Conservation (phyloP, 371 early-diverging fungal species). For the Lichtheimia hyalospora region DNA sequence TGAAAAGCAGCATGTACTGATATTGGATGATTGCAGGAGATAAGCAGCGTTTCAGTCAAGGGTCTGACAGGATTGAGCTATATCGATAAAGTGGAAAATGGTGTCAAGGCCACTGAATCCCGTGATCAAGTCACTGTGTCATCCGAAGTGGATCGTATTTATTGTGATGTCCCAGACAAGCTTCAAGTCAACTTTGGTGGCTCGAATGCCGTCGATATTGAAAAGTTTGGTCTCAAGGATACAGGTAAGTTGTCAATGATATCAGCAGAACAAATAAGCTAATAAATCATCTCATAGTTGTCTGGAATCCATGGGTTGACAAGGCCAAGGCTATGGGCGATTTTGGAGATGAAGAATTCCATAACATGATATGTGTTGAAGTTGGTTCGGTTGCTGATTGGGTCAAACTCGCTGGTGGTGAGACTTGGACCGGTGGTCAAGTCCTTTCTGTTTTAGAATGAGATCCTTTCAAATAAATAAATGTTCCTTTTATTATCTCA, state of each 20-base stretch:
- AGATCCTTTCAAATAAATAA: neutral
- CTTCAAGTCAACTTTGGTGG: slow-evolving; percentile 50
- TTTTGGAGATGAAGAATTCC: slow-evolving; percentile 82
- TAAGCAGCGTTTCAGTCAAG: slow-evolving; percentile 56
- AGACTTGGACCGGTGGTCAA: slow-evolving; percentile 79
- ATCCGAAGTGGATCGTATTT: slow-evolving; percentile 80
- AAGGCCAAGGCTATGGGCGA: slow-evolving; percentile 88
- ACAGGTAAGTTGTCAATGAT: slow-evolving; percentile 47
- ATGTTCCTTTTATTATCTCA: neutral
- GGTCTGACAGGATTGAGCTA: slow-evolving; percentile 64
- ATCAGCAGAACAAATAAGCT: neutral
- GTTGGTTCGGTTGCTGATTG: slow-evolving; percentile 81
- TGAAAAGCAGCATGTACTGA: neutral
- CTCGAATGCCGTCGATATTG: slow-evolving; percentile 40
- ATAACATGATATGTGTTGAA: slow-evolving; percentile 89
- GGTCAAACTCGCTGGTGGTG: slow-evolving; percentile 63
- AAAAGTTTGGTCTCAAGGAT: slow-evolving; percentile 67
- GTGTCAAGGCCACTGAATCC: slow-evolving; percentile 30
- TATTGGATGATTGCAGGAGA: slow-evolving; percentile 40
- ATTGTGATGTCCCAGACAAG: slow-evolving; percentile 60
- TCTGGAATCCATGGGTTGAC: slow-evolving; percentile 97
- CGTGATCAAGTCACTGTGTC: slow-evolving; percentile 54
- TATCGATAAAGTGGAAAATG: slow-evolving; percentile 72
- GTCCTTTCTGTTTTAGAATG: slow-evolving; percentile 52
- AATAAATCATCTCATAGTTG: slow-evolving; percentile 49